A percentile compares a stretch with the other conserved stretches of the same genome.
Evolutionary conservation across 2,329 filamentous ascomycete genomes (phyloP).

Genomic region (Dothistroma pini): DNA sequence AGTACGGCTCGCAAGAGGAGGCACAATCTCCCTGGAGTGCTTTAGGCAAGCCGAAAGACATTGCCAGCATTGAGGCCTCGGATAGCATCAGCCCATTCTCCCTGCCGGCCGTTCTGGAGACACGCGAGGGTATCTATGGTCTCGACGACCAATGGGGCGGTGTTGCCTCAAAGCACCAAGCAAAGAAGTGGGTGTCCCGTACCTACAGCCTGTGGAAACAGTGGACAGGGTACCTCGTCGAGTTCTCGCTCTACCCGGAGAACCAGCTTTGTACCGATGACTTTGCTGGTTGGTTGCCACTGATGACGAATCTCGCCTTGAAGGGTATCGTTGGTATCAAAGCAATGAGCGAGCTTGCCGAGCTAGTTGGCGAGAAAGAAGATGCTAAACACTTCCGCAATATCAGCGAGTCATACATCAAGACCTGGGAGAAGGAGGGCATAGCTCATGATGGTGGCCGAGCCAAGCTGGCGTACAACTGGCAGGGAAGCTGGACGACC

Average conservation of each 20-base stretch:
- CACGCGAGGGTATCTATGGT: slow-evolving; percentile 50
- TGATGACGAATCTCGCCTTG: slow-evolving; percentile 77
- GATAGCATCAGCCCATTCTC: slow-evolving; percentile 49
- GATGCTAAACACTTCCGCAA: slow-evolving; percentile 58
- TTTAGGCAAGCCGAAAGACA: slow-evolving; percentile 32
- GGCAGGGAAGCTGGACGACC: slow-evolving; percentile 77
- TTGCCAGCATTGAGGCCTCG: slow-evolving; percentile 16
- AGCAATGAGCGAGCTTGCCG: slow-evolving; percentile 69
- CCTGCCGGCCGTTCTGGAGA: slow-evolving; percentile 42
- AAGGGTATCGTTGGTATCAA: slow-evolving; percentile 81
- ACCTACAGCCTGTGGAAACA: slow-evolving; percentile 72
- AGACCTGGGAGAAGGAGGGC: slow-evolving; percentile 67
- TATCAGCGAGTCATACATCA: slow-evolving; percentile 63
- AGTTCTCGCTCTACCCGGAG: slow-evolving; percentile 68
- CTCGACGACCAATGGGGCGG: slow-evolving; percentile 61
- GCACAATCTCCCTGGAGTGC: slow-evolving; percentile 59
- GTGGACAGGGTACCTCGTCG: slow-evolving; percentile 76
- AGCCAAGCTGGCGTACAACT: slow-evolving; percentile 74
- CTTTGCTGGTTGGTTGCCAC: slow-evolving; percentile 72
- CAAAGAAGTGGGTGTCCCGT: slow-evolving; percentile 60
- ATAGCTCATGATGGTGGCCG: slow-evolving; percentile 68
- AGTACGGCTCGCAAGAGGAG: slow-evolving; percentile 55
- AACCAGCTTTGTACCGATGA: slow-evolving; percentile 81
- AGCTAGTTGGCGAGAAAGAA: slow-evolving; percentile 54
- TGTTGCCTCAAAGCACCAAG: slow-evolving; percentile 53